phyloP scores from a whole-genome alignment of 1,139 yeast species.

The Suhomyces kunorum region DNA sequence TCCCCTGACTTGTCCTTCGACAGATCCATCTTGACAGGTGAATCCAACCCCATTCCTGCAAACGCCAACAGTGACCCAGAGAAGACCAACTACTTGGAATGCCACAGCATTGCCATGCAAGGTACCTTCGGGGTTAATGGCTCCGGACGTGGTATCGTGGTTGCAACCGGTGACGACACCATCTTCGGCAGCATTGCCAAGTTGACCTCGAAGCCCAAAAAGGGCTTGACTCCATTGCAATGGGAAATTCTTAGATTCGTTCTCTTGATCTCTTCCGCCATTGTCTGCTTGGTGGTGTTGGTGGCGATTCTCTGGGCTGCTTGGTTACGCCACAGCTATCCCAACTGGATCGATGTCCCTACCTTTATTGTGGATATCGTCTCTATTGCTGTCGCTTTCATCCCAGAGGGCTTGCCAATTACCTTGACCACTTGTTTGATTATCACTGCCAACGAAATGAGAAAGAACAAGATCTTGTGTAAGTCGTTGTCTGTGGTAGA shows the following conservation, averaged over 20 bases:
- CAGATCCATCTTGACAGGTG: slow-evolving; percentile 40
- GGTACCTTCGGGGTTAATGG: slow-evolving; percentile 45
- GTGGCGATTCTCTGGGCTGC: slow-evolving; percentile 46
- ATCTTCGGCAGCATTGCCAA: slow-evolving; percentile 38
- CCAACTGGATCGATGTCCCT: slow-evolving; percentile 37
- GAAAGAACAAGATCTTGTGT: slow-evolving; percentile 30
- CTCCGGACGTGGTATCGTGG: slow-evolving; percentile 34
- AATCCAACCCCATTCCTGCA: slow-evolving; percentile 32
- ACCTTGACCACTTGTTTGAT: slow-evolving; percentile 37
- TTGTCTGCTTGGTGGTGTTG: slow-evolving; percentile 26
- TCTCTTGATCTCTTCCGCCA: slow-evolving; percentile 23
- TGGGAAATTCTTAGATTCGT: slow-evolving; percentile 34
- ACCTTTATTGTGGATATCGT: slow-evolving; percentile 35
- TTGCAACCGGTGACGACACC: slow-evolving; percentile 34
- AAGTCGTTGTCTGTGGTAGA: slow-evolving; percentile 35
- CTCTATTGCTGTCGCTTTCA: slow-evolving; percentile 35
- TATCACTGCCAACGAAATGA: slow-evolving; percentile 35
- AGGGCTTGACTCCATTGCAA: slow-evolving; percentile 35
- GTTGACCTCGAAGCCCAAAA: slow-evolving; percentile 32
- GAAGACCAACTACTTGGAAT: slow-evolving; percentile 47
- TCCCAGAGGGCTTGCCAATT: slow-evolving; percentile 41
- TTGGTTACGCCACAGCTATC: slow-evolving; percentile 34
- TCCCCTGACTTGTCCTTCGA: slow-evolving; percentile 34
- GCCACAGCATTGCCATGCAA: slow-evolving; percentile 44
- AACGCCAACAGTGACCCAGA: slow-evolving; percentile 20